A percentile compares a stretch with the other conserved stretches of the same genome.
Conservation (phyloP, 305 asterid genomes). For the Fraxinus floribunda region DNA sequence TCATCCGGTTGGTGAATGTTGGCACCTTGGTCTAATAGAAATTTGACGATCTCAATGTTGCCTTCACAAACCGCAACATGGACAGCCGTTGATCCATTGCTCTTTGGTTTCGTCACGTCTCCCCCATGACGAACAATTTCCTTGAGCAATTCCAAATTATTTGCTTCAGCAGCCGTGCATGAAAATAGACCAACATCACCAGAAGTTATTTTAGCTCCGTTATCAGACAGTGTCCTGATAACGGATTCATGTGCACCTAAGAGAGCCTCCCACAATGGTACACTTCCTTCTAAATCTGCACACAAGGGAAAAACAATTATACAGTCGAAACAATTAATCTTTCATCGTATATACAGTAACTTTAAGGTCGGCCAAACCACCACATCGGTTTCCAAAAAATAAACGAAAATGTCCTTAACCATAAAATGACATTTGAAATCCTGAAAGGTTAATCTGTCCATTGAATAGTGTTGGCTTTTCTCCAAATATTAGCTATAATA, state of each 20-base stretch:
- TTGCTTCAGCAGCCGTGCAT: conserved; percentile 66
- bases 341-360: neutral
- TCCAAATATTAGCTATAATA: neutral
- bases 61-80: conserved; percentile 82
- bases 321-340: neutral
- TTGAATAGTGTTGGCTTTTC: conserved; percentile 17
- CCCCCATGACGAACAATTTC: conserved; percentile 57
- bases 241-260: conserved; percentile 48
- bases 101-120: conserved; percentile 49
- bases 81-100: conserved; percentile 56
- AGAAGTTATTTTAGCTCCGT: conserved; percentile 54
- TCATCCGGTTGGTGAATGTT: conserved; percentile 47
- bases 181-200: conserved; percentile 70
- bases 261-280: conserved; percentile 90
- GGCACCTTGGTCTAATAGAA: conserved; percentile 57
- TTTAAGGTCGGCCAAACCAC: neutral
- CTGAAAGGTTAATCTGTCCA: conserved; percentile 19
- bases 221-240: conserved; percentile 44
- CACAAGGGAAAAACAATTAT: neutral
- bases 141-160: conserved; percentile 51
- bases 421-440: neutral
- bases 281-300: conserved; percentile 80
- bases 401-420: neutral
- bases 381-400: neutral
- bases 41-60: conserved; percentile 60